Percentiles rank a stretch among this genome's conserved stretches.
These are phyloP conservation scores for Lojkania enalia DNA, from an alignment of 2,329 filamentous ascomycete species.

Conservation along the genomic window DNA sequence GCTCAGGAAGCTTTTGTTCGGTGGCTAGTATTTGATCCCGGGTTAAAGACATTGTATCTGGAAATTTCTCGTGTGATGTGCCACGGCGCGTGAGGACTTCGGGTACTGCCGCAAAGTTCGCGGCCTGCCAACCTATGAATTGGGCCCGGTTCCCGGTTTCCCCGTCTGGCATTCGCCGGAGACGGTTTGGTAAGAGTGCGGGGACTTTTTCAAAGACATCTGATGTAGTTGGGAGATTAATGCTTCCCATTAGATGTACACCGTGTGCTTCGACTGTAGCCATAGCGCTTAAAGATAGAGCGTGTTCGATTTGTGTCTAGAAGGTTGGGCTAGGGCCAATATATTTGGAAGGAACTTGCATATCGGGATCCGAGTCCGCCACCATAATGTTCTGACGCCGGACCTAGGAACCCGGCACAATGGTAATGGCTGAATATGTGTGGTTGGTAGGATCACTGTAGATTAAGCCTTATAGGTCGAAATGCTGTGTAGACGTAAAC, in stretches of 20 bases:
- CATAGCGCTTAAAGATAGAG: too few relatives aligned
- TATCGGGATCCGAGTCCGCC: too few relatives aligned
- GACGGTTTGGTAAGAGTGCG: constrained; percentile 11
- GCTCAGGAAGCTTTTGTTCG: constrained; percentile 8
- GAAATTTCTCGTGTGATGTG: neutral
- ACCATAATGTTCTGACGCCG: too few relatives aligned
- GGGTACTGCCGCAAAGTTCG: constrained; percentile 10
- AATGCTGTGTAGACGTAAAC: too few relatives aligned
- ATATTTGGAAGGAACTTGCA: too few relatives aligned
- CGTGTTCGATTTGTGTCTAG: too few relatives aligned
- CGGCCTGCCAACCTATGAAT: constrained; percentile 15
- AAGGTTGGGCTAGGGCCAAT: too few relatives aligned
- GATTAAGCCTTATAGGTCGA: too few relatives aligned
- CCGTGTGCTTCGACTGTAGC: constrained; percentile 4
- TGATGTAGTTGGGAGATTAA: constrained; percentile 11
- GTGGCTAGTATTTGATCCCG: constrained; percentile 8
- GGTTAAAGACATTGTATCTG: neutral
- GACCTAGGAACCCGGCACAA: too few relatives aligned
- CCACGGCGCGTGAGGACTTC: neutral
- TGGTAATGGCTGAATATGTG: too few relatives aligned
- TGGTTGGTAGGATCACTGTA: too few relatives aligned
- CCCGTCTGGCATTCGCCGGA: constrained; percentile 22
- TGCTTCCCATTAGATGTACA: constrained; percentile 22
- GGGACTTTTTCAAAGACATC: constrained; percentile 11
- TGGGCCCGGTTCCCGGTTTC: constrained; percentile 15